Percentiles rank a stretch among this genome's conserved stretches.
Conservation (phyloP, 2,329 filamentous ascomycete species). For the Onygenales sp. region DNA sequence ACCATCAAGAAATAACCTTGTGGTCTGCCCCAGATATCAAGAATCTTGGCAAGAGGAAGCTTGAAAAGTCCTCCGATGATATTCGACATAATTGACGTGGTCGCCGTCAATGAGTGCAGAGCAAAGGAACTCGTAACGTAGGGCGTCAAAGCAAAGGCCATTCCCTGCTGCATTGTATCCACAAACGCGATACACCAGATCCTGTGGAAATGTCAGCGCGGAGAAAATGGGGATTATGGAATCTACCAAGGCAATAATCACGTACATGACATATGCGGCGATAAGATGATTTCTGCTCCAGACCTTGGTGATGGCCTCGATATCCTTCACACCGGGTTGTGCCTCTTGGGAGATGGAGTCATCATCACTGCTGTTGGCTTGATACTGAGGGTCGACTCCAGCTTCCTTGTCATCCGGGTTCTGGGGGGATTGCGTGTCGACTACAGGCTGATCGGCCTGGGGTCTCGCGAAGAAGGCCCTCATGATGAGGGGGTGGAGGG, state of each 20-base stretch:
- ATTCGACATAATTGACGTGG: conserved; percentile 43
- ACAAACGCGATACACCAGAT: conserved; percentile 32
- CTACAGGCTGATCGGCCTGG: not conserved
- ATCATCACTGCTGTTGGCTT: conserved; percentile 1
- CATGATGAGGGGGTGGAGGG: not conserved
- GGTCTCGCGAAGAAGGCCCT: not conserved
- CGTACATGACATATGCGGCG: conserved; percentile 21
- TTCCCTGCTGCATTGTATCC: conserved; percentile 23
- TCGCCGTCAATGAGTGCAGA: conserved; percentile 43
- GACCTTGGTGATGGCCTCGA: conserved; percentile 31
- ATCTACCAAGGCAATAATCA: not conserved
- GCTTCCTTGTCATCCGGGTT: conserved; percentile 12
- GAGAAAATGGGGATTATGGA: not conserved
- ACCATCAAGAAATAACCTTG: conserved; percentile 43
- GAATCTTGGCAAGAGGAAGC: conserved; percentile 50
- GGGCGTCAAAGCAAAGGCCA: conserved; percentile 31
- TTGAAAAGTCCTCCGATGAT: conserved; percentile 48
- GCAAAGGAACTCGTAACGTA: conserved; percentile 44
- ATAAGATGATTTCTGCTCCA: conserved; percentile 30
- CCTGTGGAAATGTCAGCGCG: conserved; percentile 7
- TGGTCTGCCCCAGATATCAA: conserved; percentile 53
- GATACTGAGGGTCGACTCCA: not conserved
- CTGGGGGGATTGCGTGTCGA: not conserved
- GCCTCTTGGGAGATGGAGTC: conserved; percentile 3
- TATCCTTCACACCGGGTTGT: conserved; percentile 28